Evolutionary conservation across 1,284 basidiomycete genomes (phyloP).

Genomic region (Xerocomus nothofagi): DNA sequence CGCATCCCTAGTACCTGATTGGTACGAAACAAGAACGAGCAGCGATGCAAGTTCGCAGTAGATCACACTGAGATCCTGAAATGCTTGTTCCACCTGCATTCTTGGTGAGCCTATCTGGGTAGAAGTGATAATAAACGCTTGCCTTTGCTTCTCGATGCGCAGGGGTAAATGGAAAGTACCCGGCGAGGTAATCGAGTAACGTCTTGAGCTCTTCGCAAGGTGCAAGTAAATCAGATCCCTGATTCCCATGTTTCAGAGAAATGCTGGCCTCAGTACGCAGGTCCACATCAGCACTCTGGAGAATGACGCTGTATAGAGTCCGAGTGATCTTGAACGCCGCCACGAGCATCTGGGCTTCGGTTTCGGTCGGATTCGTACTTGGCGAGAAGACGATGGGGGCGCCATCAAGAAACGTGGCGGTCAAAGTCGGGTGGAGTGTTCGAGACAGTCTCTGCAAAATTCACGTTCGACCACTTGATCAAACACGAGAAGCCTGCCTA

Average conservation of each 20-base stretch:
- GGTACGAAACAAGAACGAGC: conserved; percentile 47
- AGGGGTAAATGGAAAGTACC: conserved; percentile 80
- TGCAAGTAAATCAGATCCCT: conserved; percentile 26
- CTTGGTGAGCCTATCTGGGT: conserved; percentile 4
- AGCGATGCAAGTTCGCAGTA: conserved; percentile 77
- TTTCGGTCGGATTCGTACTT: conserved; percentile 51
- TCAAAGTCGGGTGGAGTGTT: conserved; percentile 71
- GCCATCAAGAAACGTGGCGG: conserved; percentile 82
- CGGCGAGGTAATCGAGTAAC: conserved; percentile 71
- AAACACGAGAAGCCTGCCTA: conserved; percentile 19
- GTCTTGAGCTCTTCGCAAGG: conserved; percentile 49
- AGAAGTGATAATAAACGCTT: conserved; percentile 11
- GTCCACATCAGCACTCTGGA: conserved; percentile 36
- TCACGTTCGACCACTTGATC: conserved; percentile 16
- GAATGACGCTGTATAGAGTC: conserved; percentile 64
- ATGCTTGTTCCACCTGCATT: conserved; percentile 54
- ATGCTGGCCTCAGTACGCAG: background rate
- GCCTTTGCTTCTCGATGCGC: conserved; percentile 58
- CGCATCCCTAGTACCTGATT: conserved; percentile 8
- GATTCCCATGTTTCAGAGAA: conserved; percentile 9
- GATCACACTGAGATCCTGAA: conserved; percentile 71
- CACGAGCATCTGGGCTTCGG: conserved; percentile 63
- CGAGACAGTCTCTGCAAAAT: conserved; percentile 44
- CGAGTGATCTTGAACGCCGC: conserved; percentile 63
- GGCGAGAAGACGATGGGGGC: conserved; percentile 81